A percentile compares a stretch with the other conserved stretches of the same genome.
Conservation (phyloP, 2,329 filamentous ascomycete genomes). For the Herpotrichia juniperi region DNA sequence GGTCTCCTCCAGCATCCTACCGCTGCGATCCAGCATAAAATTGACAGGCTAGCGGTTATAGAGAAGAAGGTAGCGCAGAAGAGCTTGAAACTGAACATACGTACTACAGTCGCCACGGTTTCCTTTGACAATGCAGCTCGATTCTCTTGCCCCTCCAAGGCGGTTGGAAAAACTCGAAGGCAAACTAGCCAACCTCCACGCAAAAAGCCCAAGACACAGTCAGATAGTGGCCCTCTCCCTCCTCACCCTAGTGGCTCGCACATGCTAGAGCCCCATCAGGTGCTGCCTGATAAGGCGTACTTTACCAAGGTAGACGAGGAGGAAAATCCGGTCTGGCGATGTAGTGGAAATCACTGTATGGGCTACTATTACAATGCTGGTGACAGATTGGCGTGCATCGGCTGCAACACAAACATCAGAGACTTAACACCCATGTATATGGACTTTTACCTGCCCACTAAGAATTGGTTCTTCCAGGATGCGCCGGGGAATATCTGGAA, state of each 20-base stretch:
- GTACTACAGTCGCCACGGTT: background rate
- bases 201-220: background rate
- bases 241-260: conserved; percentile 20
- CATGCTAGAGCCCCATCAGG: conserved; percentile 24
- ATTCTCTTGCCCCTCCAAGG: background rate
- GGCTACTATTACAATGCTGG: conserved; percentile 38
- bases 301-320: conserved; percentile 14
- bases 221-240: background rate
- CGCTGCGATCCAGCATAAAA: conserved; percentile 6
- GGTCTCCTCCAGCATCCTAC: conserved; percentile 10
- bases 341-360: conserved; percentile 30
- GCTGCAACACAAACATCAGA: conserved; percentile 25
- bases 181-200: conserved; percentile 1
- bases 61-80: background rate
- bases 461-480: conserved; percentile 19
- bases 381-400: conserved; percentile 26
- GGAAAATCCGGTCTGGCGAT: conserved; percentile 32
- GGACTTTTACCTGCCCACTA: conserved; percentile 35
- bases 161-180: background rate
- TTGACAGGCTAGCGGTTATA: background rate
- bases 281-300: conserved; percentile 26
- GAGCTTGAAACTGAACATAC: too few relatives aligned
- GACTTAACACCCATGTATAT: conserved; percentile 15
- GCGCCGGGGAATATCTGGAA: conserved; percentile 22
- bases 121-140: background rate